A percentile compares a stretch with the other conserved stretches of the same genome.
phyloP scores from a whole-genome alignment of 192 early-diverging fungal species.

The Chytriomyces sp. region DNA sequence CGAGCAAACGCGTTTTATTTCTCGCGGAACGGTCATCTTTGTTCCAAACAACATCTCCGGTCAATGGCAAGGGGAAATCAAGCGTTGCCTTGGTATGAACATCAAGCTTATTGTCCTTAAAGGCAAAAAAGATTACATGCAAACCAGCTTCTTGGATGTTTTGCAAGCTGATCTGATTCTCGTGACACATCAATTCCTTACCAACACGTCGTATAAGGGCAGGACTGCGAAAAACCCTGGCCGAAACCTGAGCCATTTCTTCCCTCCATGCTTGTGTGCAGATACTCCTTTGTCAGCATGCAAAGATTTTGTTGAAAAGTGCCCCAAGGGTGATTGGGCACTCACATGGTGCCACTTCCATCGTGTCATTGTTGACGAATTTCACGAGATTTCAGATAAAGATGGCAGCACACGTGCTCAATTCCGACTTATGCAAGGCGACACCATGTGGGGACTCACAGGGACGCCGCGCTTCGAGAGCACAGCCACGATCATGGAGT shows the following conservation, averaged over 20 bases:
- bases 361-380: conserved; percentile 31
- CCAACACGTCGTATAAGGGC: too few species aligned
- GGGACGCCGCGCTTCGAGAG: conserved; percentile 21
- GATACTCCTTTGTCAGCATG: not conserved
- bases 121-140: conserved; percentile 11
- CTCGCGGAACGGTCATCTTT: conserved; percentile 13
- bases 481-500: not conserved
- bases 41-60: conserved; percentile 22
- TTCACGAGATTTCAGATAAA: conserved; percentile 30
- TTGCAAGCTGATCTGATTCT: conserved; percentile 14
- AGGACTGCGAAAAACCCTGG: too few species aligned
- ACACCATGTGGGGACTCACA: conserved; percentile 30
- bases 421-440: conserved; percentile 4
- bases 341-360: conserved; percentile 33
- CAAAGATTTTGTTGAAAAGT: conserved; percentile 2
- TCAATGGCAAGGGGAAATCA: conserved; percentile 30
- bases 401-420: not conserved
- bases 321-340: not conserved
- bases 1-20: not conserved
- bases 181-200: conserved; percentile 26
- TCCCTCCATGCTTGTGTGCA: not conserved
- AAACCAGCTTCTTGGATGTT: not conserved
- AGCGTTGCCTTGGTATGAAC: conserved; percentile 19
- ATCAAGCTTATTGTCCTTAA: conserved; percentile 24
- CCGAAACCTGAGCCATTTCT: not conserved